Base-by-base conservation (phyloP, 1,284 basidiomycete species). In the Laetiporus sulphureus region DNA sequence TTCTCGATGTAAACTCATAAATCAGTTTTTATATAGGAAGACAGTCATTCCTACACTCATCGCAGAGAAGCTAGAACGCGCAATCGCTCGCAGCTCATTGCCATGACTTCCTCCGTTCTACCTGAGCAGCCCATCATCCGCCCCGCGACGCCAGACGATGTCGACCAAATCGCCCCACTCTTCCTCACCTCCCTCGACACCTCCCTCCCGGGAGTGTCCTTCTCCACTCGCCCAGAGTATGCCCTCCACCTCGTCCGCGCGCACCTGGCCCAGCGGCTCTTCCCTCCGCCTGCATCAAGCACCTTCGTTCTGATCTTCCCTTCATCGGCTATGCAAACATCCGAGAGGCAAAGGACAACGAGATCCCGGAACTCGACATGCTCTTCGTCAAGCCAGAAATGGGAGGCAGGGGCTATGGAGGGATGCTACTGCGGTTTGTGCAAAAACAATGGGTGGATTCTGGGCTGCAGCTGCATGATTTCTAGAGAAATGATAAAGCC, bases 161-260 rank as follows among this genome's bases (percentile, higher is more conserved):
- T 49, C 20, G 39, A 42, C 21, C 34, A 45, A 27, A 31, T 49
- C 41, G 41, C 41, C 4, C 40, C 32, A 8, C 47, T 51, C 23
- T 42, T 48, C 45, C 23, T 51, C 21, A 6, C 39, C 2, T 51
- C 49, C 22, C n/a, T 47, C 31, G 50, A 49, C 37, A 45, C 43
- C 6, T 41, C 33, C 23, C 16, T 49, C 13, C 47, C 47, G 4
- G 47, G 42, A 3, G 15, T 39, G 34, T 46, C 33, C 2, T 48
- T 51, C 42, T 51, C 49, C 36, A 13, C 25, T 22, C n/a, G 32
- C 13, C 47, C 44, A 3, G 2, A 12, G 1, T 44, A 51, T 30
- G 39, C 38, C 3, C 40, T 42, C 16, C 38, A 30, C 31, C 24
- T 15, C 19, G 29, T 49, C 21, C 12, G 16, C 19, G 1, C 38